Conservation (phyloP, 164 flowering plant species). For the Chimonanthus praecox region DNA sequence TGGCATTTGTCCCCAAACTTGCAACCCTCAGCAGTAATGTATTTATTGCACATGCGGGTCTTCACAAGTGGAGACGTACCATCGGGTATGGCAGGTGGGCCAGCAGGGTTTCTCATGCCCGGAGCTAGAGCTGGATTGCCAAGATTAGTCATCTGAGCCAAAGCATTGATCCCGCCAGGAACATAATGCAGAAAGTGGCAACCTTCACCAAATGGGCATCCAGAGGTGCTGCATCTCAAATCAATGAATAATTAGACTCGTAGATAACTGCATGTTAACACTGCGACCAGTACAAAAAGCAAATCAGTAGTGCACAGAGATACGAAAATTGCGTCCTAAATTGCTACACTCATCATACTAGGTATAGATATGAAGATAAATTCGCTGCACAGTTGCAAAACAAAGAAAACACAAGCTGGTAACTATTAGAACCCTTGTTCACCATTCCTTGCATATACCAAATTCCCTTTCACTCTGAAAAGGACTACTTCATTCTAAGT, state of each 20-base stretch:
- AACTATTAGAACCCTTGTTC: too few relatives aligned
- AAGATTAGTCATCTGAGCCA: constrained; percentile 65
- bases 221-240: constrained; percentile 50
- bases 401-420: too few relatives aligned
- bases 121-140: constrained; percentile 29
- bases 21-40: constrained; percentile 76
- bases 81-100: constrained; percentile 29
- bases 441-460: too few relatives aligned
- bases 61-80: constrained; percentile 44
- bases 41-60: constrained; percentile 67
- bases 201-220: constrained; percentile 81
- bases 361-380: too few relatives aligned
- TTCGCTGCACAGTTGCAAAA: too few relatives aligned
- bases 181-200: constrained; percentile 84
- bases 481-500: too few relatives aligned
- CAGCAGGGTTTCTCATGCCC: constrained; percentile 26
- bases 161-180: constrained; percentile 70
- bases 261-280: neutral
- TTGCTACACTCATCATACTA: too few relatives aligned
- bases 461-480: too few relatives aligned
- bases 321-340: too few relatives aligned
- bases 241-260: neutral
- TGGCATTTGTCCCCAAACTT: constrained; percentile 87
- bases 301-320: too few relatives aligned
- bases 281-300: neutral